Evolutionary conservation across 257 asterid genomes (phyloP), one percentile per base, ranked within the genome.

Genomic region (Solanum pinnatisectum): DNA sequence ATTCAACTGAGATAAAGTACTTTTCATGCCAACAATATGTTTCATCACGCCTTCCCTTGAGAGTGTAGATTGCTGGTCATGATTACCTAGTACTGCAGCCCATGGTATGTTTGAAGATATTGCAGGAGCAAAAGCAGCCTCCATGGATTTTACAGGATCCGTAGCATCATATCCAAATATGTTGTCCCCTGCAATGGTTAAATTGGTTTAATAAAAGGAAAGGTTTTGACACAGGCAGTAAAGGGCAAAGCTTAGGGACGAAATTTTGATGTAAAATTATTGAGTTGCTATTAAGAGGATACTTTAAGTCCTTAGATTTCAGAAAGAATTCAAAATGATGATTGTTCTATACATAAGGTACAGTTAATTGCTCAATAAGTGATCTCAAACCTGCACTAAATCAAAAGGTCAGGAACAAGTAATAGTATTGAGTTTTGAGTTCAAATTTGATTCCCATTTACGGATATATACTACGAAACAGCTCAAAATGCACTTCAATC

Each of bases 11-110:
- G 99, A 92, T 86, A 97, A 56, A 63, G 99, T 95, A 91, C 95
- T 93, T 88, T 93, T 95, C 98, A 97, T 91, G 86, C 92, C 90
- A 4, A 91, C 94, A 77, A 96, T 92, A 84, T 94, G 89, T 88
- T 91, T 94, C 99, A 97, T 97, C 87, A 96, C 96, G 25, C 92
- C 98, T 89, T 92, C 92, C 92, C 99, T 90, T 11, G 98, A 92
- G 11, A 97, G 90, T 0, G 98, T 88, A 18, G 98, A 96, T 89
- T 97, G 95, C 68, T 97, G 99, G 88, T 97, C 99, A 84, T 97
- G 99, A 87, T 97, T 97, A 42, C 99, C 99, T 14, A 97, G 92
- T 74, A 97, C 95, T 10, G 99, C 99, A 18, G 98, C 98, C 99
- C 99, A 97, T 14, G 98, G 98, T 42, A 95, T 94, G 89, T 91